Evolutionary conservation across 1,284 basidiomycete genomes (phyloP), one percentile per base, ranked within the genome.

Genomic region (Ganoderma resinaceum): DNA sequence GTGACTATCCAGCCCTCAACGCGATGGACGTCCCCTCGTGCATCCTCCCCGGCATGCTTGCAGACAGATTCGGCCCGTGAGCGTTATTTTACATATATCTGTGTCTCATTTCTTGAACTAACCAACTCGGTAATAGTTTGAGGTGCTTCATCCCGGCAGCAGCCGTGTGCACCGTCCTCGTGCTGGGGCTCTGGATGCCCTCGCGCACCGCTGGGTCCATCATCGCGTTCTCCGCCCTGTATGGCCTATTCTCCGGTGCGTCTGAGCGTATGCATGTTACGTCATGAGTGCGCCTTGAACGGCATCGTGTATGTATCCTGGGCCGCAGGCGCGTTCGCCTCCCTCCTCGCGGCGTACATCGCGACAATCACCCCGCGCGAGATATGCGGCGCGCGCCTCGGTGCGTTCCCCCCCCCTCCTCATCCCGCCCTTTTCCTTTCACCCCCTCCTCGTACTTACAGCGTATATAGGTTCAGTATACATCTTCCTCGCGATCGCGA

Each of bases 381-480:
- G 38, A 66, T 70, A n/a, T 70, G 69, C 40, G 72, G 72, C 16
- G 72, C 72, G 1, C 69, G 72, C 0, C 67, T 73, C 9, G 72
- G 72, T 73, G n/a, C 53, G 69, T 57, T 3, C 9, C n/a, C n/a
- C n/a, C n/a, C n/a, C n/a, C n/a, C n/a, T n/a, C n/a, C n/a, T 26
- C 7, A 23, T 3, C 8, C n/a, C 8, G 18, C 6, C 37, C 33
- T n/a, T 8, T 46, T 29, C 23, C 20, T 31, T 16, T 31, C 42
- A 35, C 35, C 35, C 35, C 35, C 9, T 9, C 35, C 57, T 16
- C 3, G 1, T 12, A 11, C 43, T 20, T 31, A 16, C 23, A 14
- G 35, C 35, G 35, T n/a, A n/a, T 4, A 4, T 29, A 86, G 75
- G 89, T 8, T 62, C 67, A 31, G 58, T 67, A 20, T 72, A 66